Evolutionary conservation across 1,139 yeast species (phyloP), one percentile per base, ranked within the genome.

Genomic region (Scheffersomyces segobiensis): DNA sequence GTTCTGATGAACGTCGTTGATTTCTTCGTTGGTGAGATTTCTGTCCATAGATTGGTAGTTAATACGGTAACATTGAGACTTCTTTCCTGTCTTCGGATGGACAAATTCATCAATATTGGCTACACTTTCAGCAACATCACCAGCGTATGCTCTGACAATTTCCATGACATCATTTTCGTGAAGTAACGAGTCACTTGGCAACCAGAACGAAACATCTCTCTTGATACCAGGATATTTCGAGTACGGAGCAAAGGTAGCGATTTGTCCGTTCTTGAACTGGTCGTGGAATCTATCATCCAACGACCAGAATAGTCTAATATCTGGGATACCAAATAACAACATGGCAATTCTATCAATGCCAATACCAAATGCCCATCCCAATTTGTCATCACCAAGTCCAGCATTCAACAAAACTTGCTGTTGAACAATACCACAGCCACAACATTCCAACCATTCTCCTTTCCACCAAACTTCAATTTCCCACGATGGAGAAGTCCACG

Each of bases 391-490:
- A 17, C 80, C 73, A 55, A 89, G 79, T 0, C 91, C 96, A 1
- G 98, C 84, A 63, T 88, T 89, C 47, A 85, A 76, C 54, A 93
- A 78, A 0, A 95, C 96, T 55, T 86, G 86, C 65, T 92, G 91
- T 66, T 86, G 87, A 3, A 93, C 97, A 53, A 95, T 82, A 26
- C 99, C 99, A 73, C 97, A 91, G 0, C 99, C 99, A 70, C 97
- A 92, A 72, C 97, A 88, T 76, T 95, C 99, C 51, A 95, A 80
- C 99, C 99, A 96, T 65, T 93, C 97, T 51, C 96, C 97, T 71
- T 93, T 91, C 98, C 98, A 96, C 96, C 97, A 93, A 5, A 95
- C 97, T 74, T 95, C 99, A 65, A 96, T 92, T 69, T 95, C 98
- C 95, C 97, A 95, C 46, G 97, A 91, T 6, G 99, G 99, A 0